These are phyloP conservation scores for Hygrophorus pudorinus DNA, from an alignment of 768 basidiomycete species.

Conservation along the genomic window DNA sequence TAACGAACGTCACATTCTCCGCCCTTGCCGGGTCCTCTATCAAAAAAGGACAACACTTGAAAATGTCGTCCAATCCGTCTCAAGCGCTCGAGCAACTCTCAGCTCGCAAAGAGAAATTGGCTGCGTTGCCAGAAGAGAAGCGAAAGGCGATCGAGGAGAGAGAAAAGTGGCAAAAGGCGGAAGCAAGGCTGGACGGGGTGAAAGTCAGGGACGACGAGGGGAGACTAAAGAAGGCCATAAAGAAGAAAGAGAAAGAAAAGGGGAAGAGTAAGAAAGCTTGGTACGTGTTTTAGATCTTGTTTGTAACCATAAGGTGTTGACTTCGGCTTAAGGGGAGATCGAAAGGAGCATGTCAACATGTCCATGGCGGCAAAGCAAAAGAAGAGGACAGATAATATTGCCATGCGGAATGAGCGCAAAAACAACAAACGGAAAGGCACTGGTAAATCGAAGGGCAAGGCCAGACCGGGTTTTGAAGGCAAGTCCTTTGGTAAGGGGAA, in stretches of 20 bases:
- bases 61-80: slow-evolving; percentile 69
- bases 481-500: slow-evolving; percentile 56
- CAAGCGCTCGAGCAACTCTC: slow-evolving; percentile 79
- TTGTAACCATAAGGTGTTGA: background rate
- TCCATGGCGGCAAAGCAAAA: slow-evolving; percentile 82
- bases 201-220: slow-evolving; percentile 86
- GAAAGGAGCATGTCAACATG: slow-evolving; percentile 67
- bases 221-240: slow-evolving; percentile 85
- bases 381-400: slow-evolving; percentile 87
- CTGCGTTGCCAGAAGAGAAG: slow-evolving; percentile 72
- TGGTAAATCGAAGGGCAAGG: slow-evolving; percentile 43
- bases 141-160: slow-evolving; percentile 70
- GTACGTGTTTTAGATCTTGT: slow-evolving; percentile 33
- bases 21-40: slow-evolving; percentile 44
- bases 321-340: slow-evolving; percentile 55
- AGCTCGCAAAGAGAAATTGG: slow-evolving; percentile 68
- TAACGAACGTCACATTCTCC: slow-evolving; percentile 65
- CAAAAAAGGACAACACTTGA: slow-evolving; percentile 44
- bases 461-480: slow-evolving; percentile 82
- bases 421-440: slow-evolving; percentile 55
- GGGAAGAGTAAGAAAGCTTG: slow-evolving; percentile 75
- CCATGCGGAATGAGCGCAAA: slow-evolving; percentile 69
- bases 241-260: slow-evolving; percentile 89
- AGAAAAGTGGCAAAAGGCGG: slow-evolving; percentile 86
- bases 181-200: slow-evolving; percentile 77